Percentiles rank a stretch among this genome's conserved stretches.
Evolutionary conservation across 176 grass and related monocot genomes (phyloP).

Genomic region (Bothriochloa decipiens): DNA sequence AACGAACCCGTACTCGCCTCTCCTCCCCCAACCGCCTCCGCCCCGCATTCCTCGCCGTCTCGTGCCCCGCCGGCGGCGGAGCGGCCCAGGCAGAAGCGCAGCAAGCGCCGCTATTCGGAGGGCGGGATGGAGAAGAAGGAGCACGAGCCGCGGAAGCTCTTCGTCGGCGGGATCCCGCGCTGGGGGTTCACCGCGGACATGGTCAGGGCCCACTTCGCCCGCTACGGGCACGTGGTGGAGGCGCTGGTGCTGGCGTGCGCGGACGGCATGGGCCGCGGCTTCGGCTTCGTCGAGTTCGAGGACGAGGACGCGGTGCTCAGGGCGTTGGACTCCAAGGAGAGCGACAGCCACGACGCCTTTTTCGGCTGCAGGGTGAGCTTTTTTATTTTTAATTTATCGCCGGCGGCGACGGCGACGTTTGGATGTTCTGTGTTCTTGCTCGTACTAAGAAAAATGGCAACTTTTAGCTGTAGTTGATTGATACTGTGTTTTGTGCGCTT

Average conservation of each 20-base stretch:
- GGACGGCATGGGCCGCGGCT: conserved; percentile 41
- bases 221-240: conserved; percentile 54
- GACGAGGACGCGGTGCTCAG: conserved; percentile 36
- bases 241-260: conserved; percentile 44
- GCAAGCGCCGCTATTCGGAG: too few species aligned
- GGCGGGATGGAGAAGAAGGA: neutral
- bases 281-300: conserved; percentile 79
- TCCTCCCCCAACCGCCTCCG: too few species aligned
- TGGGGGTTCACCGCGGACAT: neutral
- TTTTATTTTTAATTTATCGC: neutral
- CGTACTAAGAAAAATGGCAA: neutral
- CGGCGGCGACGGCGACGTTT: neutral
- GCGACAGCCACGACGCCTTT: conserved; percentile 44
- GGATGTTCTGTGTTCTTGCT: neutral
- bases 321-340: conserved; percentile 48
- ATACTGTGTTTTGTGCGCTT: neutral
- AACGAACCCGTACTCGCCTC: too few species aligned
- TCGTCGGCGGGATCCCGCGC: conserved; percentile 57
- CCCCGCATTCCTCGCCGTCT: neutral
- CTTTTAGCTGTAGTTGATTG: too few species aligned
- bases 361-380: conserved; percentile 40
- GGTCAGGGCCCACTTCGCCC: conserved; percentile 53
- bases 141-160: conserved; percentile 55
- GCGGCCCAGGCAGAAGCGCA: too few species aligned
- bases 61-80: too few species aligned